phyloP scores from a whole-genome alignment of 1,139 yeast genomes.

The Saccharomycopsis phalli region DNA sequence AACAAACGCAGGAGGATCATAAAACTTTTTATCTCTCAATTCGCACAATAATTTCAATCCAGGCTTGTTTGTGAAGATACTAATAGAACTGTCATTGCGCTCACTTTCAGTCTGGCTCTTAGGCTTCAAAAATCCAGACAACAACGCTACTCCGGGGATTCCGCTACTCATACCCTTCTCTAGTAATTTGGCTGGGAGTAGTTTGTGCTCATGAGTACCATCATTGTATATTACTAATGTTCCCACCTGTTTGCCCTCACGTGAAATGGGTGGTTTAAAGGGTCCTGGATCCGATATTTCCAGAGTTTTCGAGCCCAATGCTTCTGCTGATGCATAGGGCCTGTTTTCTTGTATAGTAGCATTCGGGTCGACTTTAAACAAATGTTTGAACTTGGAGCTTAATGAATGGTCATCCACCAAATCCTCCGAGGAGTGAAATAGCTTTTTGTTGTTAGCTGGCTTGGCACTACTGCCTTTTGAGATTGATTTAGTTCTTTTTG shows the following conservation, averaged over 20 bases:
- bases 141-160: slow-evolving; percentile 17
- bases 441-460: too few relatives aligned
- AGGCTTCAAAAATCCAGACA: slow-evolving; percentile 12
- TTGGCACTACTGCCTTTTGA: too few relatives aligned
- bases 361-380: slow-evolving; percentile 3
- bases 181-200: slow-evolving; percentile 15
- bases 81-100: slow-evolving; percentile 5
- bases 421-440: not conserved
- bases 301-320: too few relatives aligned
- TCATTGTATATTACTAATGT: slow-evolving; percentile 7
- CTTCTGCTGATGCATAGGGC: too few relatives aligned
- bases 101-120: not conserved
- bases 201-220: slow-evolving; percentile 13
- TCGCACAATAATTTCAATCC: slow-evolving; percentile 13
- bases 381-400: slow-evolving; percentile 14
- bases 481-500: too few relatives aligned
- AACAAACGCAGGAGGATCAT: not conserved
- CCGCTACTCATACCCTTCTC: slow-evolving; percentile 3
- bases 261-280: not conserved
- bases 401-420: slow-evolving; percentile 3
- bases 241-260: not conserved
- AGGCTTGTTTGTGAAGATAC: slow-evolving; percentile 10
- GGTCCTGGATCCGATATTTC: not conserved
- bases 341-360: too few relatives aligned
- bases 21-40: slow-evolving; percentile 9